A percentile compares a stretch with the other conserved stretches of the same genome.
phyloP scores from a whole-genome alignment of 768 basidiomycete genomes.

The Sarcodon sp. region DNA sequence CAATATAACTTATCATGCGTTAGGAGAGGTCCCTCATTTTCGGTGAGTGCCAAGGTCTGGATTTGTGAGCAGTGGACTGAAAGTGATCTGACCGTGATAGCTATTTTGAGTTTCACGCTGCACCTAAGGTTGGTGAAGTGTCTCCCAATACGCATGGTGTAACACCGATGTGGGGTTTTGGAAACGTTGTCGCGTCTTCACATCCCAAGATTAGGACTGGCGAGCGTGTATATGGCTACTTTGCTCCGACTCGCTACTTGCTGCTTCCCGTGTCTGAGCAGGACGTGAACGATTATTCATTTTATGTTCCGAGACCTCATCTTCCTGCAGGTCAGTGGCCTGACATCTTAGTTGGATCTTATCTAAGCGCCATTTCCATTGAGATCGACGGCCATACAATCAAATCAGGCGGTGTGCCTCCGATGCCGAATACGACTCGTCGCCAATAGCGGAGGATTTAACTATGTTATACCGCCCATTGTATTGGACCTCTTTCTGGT shows the following conservation, averaged over 20 bases:
- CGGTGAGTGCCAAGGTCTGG: conserved; percentile 14
- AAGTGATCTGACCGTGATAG: conserved; percentile 18
- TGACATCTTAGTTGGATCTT: not conserved
- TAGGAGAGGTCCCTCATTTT: conserved; percentile 29
- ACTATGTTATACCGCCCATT: conserved; percentile 63
- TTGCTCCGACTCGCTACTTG: conserved; percentile 47
- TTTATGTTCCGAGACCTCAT: conserved; percentile 49
- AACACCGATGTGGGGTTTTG: conserved; percentile 67
- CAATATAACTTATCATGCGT: conserved; percentile 56
- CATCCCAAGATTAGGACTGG: conserved; percentile 34
- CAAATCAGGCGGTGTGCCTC: conserved; percentile 45
- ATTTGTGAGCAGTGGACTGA: not conserved
- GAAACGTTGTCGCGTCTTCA: conserved; percentile 36
- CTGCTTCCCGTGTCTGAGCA: conserved; percentile 29
- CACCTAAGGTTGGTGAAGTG: conserved; percentile 23
- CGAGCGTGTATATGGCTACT: conserved; percentile 52
- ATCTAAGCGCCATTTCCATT: not conserved
- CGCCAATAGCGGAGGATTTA: conserved; percentile 38
- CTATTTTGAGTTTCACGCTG: conserved; percentile 55
- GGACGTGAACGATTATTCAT: conserved; percentile 39
- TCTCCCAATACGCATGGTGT: conserved; percentile 43
- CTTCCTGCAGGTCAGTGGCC: conserved; percentile 37
- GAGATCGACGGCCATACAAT: conserved; percentile 58
- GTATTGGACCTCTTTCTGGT: conserved; percentile 67
- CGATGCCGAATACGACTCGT: conserved; percentile 41